These are phyloP conservation scores for Tolypocladium pustulatum DNA, from an alignment of 2,329 filamentous ascomycete species.

Conservation along the genomic window DNA sequence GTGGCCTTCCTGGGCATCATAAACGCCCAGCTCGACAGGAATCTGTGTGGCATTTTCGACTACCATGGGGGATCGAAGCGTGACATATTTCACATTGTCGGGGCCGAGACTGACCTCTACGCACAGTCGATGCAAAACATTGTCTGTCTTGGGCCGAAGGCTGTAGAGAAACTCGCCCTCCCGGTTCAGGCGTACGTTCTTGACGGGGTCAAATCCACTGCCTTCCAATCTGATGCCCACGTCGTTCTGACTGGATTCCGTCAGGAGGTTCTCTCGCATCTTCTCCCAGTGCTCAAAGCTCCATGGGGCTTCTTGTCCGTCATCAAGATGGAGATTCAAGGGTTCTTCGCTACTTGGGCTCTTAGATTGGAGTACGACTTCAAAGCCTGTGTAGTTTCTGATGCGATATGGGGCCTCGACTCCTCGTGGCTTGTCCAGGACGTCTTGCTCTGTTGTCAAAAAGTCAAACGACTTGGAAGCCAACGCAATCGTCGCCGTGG, in stretches of 20 bases:
- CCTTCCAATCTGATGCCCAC: conserved; percentile 81
- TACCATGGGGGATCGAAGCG: conserved; percentile 79
- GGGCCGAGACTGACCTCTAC: conserved; percentile 85
- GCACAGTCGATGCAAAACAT: conserved; percentile 76
- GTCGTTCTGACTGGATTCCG: conserved; percentile 68
- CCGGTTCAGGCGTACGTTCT: conserved; percentile 80
- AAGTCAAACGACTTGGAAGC: conserved; percentile 90
- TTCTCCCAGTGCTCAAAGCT: conserved; percentile 95
- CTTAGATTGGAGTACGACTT: conserved; percentile 74
- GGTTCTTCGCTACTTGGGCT: conserved; percentile 53
- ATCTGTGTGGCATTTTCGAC: conserved; percentile 97
- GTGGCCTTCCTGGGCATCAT: conserved; percentile 76
- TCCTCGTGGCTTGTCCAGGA: conserved; percentile 84
- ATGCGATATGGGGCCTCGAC: conserved; percentile 89
- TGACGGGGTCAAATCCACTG: conserved; percentile 86
- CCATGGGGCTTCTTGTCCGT: conserved; percentile 90
- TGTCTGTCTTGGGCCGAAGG: conserved; percentile 75
- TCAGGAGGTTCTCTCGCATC: conserved; percentile 84
- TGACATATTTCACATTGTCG: conserved; percentile 98
- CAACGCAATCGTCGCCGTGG: conserved; percentile 85
- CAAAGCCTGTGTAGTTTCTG: conserved; percentile 91
- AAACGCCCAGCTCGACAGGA: conserved; percentile 85
- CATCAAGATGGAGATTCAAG: conserved; percentile 65
- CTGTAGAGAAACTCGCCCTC: conserved; percentile 90
- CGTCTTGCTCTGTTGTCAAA: conserved; percentile 72